phyloP scores from a whole-genome alignment of 2,329 filamentous ascomycete species.

The Colletotrichum magnum region DNA sequence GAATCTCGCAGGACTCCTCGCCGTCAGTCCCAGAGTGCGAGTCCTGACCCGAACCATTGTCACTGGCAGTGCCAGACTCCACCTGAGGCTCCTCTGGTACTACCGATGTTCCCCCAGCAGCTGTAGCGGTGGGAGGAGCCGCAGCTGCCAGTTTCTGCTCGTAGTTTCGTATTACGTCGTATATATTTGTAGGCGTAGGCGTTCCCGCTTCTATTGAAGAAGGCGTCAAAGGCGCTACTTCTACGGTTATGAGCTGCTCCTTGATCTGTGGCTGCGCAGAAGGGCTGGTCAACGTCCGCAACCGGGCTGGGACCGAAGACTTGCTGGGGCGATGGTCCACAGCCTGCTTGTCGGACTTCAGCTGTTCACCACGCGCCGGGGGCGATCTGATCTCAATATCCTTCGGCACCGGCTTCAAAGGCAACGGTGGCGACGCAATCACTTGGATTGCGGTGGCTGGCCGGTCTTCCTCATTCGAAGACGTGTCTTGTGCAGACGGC shows the following conservation, averaged over 20 bases:
- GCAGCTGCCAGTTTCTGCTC: conserved; percentile 39
- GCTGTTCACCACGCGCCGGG: background rate
- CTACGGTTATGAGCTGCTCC: conserved; percentile 30
- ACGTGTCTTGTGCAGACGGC: background rate
- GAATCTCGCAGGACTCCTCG: conserved; percentile 43
- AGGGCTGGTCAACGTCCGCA: background rate
- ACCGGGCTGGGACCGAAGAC: background rate
- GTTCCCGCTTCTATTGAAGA: conserved; percentile 20
- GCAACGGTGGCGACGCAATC: background rate
- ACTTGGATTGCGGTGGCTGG: conserved; percentile 1
- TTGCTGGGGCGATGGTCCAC: conserved; percentile 4
- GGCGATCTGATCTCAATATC: background rate
- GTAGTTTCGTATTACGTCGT: conserved; percentile 40
- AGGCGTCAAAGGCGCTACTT: conserved; percentile 2
- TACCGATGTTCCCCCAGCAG: background rate
- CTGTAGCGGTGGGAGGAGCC: background rate
- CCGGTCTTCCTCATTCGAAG: background rate
- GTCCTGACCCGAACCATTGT: conserved; percentile 4
- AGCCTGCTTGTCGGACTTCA: background rate
- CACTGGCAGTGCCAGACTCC: conserved; percentile 4
- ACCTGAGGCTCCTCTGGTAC: background rate
- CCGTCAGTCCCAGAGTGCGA: conserved; percentile 33
- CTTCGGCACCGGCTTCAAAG: background rate
- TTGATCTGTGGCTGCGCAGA: conserved; percentile 19
- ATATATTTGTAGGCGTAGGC: conserved; percentile 36